Percentiles rank a stretch among this genome's conserved stretches.
Evolutionary conservation across 208 protist genomes (phyloP).

Genomic region (Naegleria gruberi): DNA sequence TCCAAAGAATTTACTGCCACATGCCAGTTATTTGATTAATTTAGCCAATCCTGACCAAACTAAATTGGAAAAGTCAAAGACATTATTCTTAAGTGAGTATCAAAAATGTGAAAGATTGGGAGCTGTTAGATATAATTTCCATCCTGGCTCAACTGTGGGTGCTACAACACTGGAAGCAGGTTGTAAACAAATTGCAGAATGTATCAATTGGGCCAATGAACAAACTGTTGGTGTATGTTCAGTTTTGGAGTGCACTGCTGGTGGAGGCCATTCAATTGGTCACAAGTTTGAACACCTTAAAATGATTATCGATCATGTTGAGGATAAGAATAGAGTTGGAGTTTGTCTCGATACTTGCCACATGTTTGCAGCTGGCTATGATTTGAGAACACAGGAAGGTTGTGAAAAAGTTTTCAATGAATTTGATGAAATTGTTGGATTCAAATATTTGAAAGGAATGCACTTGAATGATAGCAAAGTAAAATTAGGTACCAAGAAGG

Average conservation of each 20-base stretch:
- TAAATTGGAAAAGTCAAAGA: conserved; percentile 30
- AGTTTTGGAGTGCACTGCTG: conserved; percentile 41
- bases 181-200: conserved; percentile 23
- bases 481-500: conserved; percentile 12
- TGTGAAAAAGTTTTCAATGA: conserved; percentile 23
- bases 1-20: conserved; percentile 26
- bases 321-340: conserved; percentile 38
- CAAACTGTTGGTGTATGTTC: conserved; percentile 21
- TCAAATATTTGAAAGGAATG: conserved; percentile 41
- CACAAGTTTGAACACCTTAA: conserved; percentile 40
- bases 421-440: conserved; percentile 44
- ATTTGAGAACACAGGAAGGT: conserved; percentile 27
- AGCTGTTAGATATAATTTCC: conserved; percentile 35
- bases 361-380: conserved; percentile 46
- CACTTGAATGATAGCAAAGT: conserved; percentile 45
- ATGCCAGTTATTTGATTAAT: conserved; percentile 41
- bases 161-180: background rate
- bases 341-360: conserved; percentile 50
- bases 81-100: conserved; percentile 35
- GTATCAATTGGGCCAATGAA: conserved; percentile 32
- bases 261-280: conserved; percentile 32
- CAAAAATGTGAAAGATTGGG: conserved; percentile 36
- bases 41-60: background rate
- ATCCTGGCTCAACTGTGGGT: conserved; percentile 38
- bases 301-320: conserved; percentile 37